Conservation (phyloP, 1,139 yeast species). For the Blastobotrys buckinghamii region DNA sequence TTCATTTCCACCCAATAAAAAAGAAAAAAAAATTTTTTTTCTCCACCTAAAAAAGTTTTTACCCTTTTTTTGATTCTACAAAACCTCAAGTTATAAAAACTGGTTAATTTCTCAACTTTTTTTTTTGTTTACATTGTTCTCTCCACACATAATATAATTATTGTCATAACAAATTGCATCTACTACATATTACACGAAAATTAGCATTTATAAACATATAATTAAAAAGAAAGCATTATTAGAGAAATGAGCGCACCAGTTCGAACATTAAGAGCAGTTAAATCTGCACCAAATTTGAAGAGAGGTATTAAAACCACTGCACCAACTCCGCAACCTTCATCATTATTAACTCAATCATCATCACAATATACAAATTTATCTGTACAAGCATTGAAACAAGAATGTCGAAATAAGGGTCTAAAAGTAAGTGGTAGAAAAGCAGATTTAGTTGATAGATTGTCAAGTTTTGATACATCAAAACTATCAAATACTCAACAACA, state of each 20-base stretch:
- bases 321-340: constrained; percentile 31
- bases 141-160: too few relatives aligned
- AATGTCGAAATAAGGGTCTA: constrained; percentile 51
- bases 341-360: constrained; percentile 25
- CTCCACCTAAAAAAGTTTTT: neutral
- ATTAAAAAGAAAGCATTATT: too few relatives aligned
- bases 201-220: too few relatives aligned
- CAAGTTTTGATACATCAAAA: constrained; percentile 31
- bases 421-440: constrained; percentile 51
- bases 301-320: constrained; percentile 28
- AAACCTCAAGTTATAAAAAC: too few relatives aligned
- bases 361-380: constrained; percentile 37
- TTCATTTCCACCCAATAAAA: neutral
- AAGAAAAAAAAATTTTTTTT: neutral
- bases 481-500: constrained; percentile 27
- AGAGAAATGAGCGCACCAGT: constrained; percentile 3
- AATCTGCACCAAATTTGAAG: constrained; percentile 19
- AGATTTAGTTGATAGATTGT: constrained; percentile 47
- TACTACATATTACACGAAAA: too few relatives aligned
- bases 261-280: constrained; percentile 15
- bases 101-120: too few relatives aligned
- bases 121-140: too few relatives aligned
- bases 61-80: too few relatives aligned
- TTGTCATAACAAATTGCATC: too few relatives aligned
- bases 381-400: constrained; percentile 44